These are phyloP conservation scores for Aspergillus quadrilineatus DNA, from an alignment of 2,329 filamentous ascomycete species.

Conservation along the genomic window DNA sequence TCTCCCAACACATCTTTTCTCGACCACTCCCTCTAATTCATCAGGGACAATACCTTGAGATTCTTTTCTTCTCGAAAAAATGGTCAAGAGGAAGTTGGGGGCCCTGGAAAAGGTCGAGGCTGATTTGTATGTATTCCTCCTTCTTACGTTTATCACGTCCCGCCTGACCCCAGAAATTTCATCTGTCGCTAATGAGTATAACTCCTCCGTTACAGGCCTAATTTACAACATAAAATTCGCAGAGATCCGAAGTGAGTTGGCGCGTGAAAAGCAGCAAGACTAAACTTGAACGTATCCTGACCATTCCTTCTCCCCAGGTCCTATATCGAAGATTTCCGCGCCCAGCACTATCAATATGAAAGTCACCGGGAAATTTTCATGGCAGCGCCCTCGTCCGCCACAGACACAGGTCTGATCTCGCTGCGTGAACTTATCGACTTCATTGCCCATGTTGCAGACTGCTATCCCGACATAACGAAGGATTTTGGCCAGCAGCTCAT, in stretches of 20 bases:
- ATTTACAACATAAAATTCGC: conserved; percentile 86
- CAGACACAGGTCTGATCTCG: conserved; percentile 74
- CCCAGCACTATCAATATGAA: conserved; percentile 89
- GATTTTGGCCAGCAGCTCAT: conserved; percentile 79
- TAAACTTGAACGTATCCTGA: background rate
- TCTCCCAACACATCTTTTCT: conserved; percentile 33
- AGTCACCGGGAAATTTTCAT: conserved; percentile 89
- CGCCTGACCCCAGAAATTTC: conserved; percentile 13
- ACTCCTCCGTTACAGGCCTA: conserved; percentile 56
- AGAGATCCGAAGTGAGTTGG: conserved; percentile 71
- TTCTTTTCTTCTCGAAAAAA: conserved; percentile 34
- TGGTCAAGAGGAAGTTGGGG: conserved; percentile 85
- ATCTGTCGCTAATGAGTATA: conserved; percentile 25
- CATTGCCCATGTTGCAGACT: conserved; percentile 88
- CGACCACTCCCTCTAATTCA: conserved; percentile 61
- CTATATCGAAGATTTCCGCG: conserved; percentile 83
- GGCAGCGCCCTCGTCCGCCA: conserved; percentile 73
- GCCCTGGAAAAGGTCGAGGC: conserved; percentile 95
- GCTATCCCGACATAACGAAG: conserved; percentile 78
- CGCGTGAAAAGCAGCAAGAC: background rate
- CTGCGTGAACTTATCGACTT: conserved; percentile 92
- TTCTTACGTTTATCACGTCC: background rate
- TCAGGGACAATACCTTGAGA: conserved; percentile 47
- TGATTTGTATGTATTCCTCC: conserved; percentile 61
- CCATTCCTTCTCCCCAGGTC: conserved; percentile 54